Percentiles rank a stretch among this genome's conserved stretches.
Evolutionary conservation across 345 rosid species (phyloP).

Genomic region (Citrus mangshanensis): DNA sequence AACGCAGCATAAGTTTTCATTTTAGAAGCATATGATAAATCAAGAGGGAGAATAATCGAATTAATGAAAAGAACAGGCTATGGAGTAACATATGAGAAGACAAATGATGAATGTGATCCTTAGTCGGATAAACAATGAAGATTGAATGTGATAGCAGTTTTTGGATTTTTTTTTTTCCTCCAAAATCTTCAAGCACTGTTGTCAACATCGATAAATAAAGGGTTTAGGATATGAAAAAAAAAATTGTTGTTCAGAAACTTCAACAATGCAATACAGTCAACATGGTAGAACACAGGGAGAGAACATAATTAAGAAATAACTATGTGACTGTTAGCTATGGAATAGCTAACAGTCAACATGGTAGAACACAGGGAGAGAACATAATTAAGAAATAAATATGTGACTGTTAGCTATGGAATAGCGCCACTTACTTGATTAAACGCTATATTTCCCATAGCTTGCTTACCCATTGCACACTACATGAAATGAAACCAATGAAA

Average conservation of each 20-base stretch:
- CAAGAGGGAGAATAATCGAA: background rate
- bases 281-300: background rate
- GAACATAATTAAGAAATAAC: slow-evolving; percentile 3
- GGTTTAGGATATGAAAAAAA: background rate
- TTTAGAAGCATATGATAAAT: background rate
- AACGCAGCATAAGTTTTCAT: background rate
- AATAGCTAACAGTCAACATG: background rate
- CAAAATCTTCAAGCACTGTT: background rate
- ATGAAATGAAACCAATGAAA: slow-evolving; percentile 8
- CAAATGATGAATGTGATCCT: background rate
- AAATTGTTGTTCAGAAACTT: background rate
- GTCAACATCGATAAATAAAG: background rate
- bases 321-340: background rate
- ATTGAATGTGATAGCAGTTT: background rate
- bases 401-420: background rate
- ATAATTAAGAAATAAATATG: slow-evolving; percentile 2
- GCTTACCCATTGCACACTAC: slow-evolving; percentile 99
- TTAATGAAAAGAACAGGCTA: background rate
- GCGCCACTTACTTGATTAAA: slow-evolving; percentile 73
- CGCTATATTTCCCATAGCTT: slow-evolving; percentile 97
- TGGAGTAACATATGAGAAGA: background rate
- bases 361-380: background rate
- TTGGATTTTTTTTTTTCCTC: background rate
- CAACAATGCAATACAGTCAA: background rate
- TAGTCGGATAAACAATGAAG: background rate